Base-by-base conservation (phyloP, 2,329 filamentous ascomycete species). In the Aspergillus fumigatus region DNA sequence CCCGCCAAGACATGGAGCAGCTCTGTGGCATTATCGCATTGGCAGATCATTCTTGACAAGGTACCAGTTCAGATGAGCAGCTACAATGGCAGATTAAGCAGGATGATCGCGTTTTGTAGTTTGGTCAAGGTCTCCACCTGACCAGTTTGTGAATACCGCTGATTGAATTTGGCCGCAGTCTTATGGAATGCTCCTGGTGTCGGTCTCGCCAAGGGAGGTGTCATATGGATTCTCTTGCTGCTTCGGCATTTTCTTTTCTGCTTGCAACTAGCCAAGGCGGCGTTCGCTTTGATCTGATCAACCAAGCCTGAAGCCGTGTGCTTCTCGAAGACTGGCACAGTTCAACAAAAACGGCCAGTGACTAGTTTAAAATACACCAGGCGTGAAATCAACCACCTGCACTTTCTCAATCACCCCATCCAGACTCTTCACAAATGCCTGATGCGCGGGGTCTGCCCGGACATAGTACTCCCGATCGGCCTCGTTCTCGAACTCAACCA, bases 391-490 rank as follows among this genome's bases (percentile, higher is more conserved):
- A 56, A 76, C 59, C 3, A 67, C 72, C 48, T 73, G 73, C 0
- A 58, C 70, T 51, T 72, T 74, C 45, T 73, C 68, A 4, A 74
- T 17, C 3, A 73, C 25, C 3, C 62, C 70, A 8, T 50, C 56
- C 3, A 74, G 43, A 26, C 62, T 79, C 55, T 80, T 74, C n/a
- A 83, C 75, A 62, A 89, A 90, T 0, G 71, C 81, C 38, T 78
- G 72, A 67, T 91, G 88, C 8, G 73, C 81, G 1, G 86, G 85
- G 63, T 92, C 88, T 29, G 84, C 73, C 52, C 82, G 71, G 6
- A 88, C 72, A 67, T 91, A 92, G 65, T 89, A 90, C 58, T 85
- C 80, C 49, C 87, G 77, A 66, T 92, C 88, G 59, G 83, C 80
- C 19, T 77, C 76, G 23, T 70, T 86, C 9, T 81, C 79, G 57